These are phyloP conservation scores for Thraustochytrium striatum DNA, from an alignment of 352 stramenopile species.

Conservation along the genomic window DNA sequence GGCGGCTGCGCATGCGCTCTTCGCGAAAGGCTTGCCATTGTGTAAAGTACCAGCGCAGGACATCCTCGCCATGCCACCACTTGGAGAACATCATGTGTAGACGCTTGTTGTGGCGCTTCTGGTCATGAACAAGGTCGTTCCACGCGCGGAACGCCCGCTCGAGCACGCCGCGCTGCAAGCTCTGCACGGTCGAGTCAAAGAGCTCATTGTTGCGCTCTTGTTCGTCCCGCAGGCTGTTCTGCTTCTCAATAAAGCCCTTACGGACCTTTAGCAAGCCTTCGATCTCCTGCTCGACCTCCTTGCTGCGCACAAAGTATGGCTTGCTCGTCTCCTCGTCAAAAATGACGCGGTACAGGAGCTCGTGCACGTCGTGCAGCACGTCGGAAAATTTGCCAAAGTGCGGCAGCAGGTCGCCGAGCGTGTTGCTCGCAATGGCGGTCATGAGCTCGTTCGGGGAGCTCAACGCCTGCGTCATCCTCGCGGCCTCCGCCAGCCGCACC, in stretches of 20 bases:
- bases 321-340: neutral
- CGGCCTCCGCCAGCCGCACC: neutral
- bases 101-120: neutral
- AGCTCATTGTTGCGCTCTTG: constrained; percentile 14
- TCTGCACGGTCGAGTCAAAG: constrained; percentile 15
- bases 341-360: neutral
- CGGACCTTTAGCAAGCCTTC: neutral
- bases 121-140: neutral
- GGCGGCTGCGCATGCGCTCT: neutral
- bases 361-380: constrained; percentile 3
- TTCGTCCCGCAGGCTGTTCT: constrained; percentile 4
- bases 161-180: constrained; percentile 22
- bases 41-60: constrained; percentile 7
- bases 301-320: neutral
- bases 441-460: constrained; percentile 11
- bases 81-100: constrained; percentile 35
- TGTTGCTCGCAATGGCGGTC: neutral
- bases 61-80: constrained; percentile 33
- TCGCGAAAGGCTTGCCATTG: constrained; percentile 13
- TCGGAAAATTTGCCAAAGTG: neutral
- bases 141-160: neutral
- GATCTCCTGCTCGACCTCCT: neutral
- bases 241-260: constrained; percentile 1
- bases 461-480: neutral
- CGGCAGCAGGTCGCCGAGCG: neutral